Evolutionary conservation across 2,329 filamentous ascomycete species (phyloP), one percentile per base, ranked within the genome.

Genomic region (Penicillium crustosum): DNA sequence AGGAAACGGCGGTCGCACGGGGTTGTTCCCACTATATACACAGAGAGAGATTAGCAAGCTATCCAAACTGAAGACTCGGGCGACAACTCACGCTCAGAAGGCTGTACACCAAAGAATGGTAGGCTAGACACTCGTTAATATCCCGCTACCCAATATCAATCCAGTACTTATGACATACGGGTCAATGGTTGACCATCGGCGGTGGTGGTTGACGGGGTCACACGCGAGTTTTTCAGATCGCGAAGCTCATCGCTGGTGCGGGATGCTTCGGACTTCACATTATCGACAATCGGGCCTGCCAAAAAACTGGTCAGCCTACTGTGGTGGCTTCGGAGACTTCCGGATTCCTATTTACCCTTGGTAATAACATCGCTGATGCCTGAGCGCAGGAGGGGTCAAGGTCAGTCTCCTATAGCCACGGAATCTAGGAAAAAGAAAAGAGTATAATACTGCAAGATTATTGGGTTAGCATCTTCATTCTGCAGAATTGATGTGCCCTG

Each of bases 61-160:
- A 39, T 35, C 27, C 17, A 23, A 36, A 33, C 36, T 36, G 49
- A 17, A 48, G 51, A 51, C 42, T 57, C 38, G 49, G 33, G 12
- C 25, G 25, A 50, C 17, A 42, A 75, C 81, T 73, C 68, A 83
- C 81, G 77, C 84, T 87, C 67, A 88, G 72, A 48, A 88, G 79
- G 66, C 83, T 84, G 75, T 88, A 87, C 75, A 88, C 82, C 76
- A 86, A 78, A 66, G 84, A 87, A 74, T 88, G 86, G 75, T 87
- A 88, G 74, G 86, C 81, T 83, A 55, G 7, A 52, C 19, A n/a
- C 21, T 54, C 10, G 53, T 70, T 53, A 68, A 63, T 51, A 49
- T 53, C 56, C 45, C 19, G 17, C 36, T 47, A 6, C 12, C 23
- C 29, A 31, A 42, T 39, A 42, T 39, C n/a, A 13, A 21, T 39